A percentile compares a stretch with the other conserved stretches of the same genome.
phyloP scores from a whole-genome alignment of 2,329 filamentous ascomycete species.

The Ramichloridium luteum region DNA sequence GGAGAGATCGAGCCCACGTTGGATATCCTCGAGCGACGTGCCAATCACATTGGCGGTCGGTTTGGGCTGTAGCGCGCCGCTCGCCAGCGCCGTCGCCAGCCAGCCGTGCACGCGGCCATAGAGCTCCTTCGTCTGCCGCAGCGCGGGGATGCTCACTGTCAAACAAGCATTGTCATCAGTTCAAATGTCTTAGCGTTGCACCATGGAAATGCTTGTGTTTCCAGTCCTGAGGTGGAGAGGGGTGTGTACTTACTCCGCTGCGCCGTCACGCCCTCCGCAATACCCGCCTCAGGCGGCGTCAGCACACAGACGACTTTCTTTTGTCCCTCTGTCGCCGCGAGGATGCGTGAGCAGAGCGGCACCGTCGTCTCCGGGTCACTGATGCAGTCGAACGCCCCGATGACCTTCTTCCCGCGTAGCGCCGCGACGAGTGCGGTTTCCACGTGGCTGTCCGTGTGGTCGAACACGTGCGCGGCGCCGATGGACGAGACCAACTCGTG shows the following conservation, averaged over 20 bases:
- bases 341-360: constrained; percentile 2
- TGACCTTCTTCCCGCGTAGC: constrained; percentile 2
- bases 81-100: constrained; percentile 8
- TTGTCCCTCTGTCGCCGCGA: constrained; percentile 2
- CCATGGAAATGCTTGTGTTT: too few species aligned
- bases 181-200: neutral
- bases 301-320: constrained; percentile 8
- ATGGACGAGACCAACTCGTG: constrained; percentile 31
- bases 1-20: constrained; percentile 9
- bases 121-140: constrained; percentile 2
- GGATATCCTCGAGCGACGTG: constrained; percentile 11
- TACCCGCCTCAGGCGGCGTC: constrained; percentile 4
- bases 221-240: neutral
- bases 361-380: constrained; percentile 5
- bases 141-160: constrained; percentile 8
- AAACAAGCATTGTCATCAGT: neutral
- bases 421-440: constrained; percentile 3
- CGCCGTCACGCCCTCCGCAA: constrained; percentile 5
- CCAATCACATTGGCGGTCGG: constrained; percentile 12
- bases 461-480: constrained; percentile 36
- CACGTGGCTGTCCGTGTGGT: constrained; percentile 26
- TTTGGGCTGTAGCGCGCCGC: constrained; percentile 8
- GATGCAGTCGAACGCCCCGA: constrained; percentile 5
- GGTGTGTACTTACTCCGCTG: constrained; percentile 6
- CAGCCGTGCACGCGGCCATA: constrained; percentile 9